phyloP scores from a whole-genome alignment of 495 filamentous ascomycete genomes.

The Symbiotaphrina buchneri region DNA sequence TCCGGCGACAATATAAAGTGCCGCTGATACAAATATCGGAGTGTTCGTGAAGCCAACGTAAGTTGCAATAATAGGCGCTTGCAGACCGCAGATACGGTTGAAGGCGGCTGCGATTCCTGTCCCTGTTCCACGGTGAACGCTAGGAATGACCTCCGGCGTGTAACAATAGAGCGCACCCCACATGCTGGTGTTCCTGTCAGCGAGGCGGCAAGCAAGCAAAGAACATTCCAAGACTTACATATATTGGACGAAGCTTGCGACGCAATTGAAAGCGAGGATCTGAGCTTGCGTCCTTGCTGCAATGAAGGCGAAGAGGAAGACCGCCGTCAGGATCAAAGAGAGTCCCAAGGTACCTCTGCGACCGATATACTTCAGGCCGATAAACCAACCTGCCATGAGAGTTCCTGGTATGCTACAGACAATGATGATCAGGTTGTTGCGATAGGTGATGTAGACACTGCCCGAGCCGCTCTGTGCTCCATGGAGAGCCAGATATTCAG shows the following conservation, averaged over 20 bases:
- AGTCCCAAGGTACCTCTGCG: slow-evolving; percentile 35
- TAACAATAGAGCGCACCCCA: slow-evolving; percentile 6
- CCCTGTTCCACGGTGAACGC: slow-evolving; percentile 31
- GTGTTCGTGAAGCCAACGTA: slow-evolving; percentile 19
- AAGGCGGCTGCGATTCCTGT: slow-evolving; percentile 32
- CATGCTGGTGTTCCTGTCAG: background rate
- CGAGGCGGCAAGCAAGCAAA: background rate
- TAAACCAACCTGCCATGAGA: slow-evolving; percentile 18
- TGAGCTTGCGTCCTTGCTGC: slow-evolving; percentile 19
- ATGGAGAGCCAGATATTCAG: slow-evolving; percentile 27
- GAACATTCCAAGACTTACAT: background rate
- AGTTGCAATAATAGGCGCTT: slow-evolving; percentile 32
- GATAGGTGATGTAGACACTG: slow-evolving; percentile 26
- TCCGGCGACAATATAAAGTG: slow-evolving; percentile 23
- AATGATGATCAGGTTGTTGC: slow-evolving; percentile 35
- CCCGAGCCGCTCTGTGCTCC: slow-evolving; percentile 12
- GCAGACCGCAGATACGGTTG: slow-evolving; percentile 32
- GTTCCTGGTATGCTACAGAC: slow-evolving; percentile 33
- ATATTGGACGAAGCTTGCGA: slow-evolving; percentile 38
- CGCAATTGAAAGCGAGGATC: slow-evolving; percentile 26
- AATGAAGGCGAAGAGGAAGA: slow-evolving; percentile 38
- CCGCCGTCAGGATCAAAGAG: slow-evolving; percentile 26
- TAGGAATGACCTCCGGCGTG: slow-evolving; percentile 38
- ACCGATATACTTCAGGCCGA: slow-evolving; percentile 33
- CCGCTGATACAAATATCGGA: slow-evolving; percentile 29